Percentiles rank a stretch among this genome's conserved stretches.
phyloP scores from a whole-genome alignment of 2,329 filamentous ascomycete genomes.

The Tympanopsis confertula region DNA sequence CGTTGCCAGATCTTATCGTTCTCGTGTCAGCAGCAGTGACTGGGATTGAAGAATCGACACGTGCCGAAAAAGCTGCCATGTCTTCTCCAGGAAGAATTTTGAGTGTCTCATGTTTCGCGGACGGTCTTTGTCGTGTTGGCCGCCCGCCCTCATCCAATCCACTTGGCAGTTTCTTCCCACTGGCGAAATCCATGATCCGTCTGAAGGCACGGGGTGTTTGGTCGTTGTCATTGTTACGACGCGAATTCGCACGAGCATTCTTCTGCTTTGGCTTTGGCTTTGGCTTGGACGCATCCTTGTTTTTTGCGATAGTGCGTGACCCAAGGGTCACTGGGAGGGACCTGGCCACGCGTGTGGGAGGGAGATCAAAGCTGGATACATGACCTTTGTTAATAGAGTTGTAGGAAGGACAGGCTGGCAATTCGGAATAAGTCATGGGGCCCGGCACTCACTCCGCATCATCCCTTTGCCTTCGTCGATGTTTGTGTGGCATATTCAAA shows the following conservation, averaged over 20 bases:
- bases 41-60: conserved; percentile 77
- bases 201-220: background rate
- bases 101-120: conserved; percentile 25
- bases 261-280: background rate
- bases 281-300: background rate
- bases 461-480: background rate
- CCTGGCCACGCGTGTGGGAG: background rate
- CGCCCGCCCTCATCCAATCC: background rate
- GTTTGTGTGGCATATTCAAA: background rate
- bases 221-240: background rate
- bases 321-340: background rate
- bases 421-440: too few relatives aligned
- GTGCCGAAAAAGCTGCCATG: conserved; percentile 67
- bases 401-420: background rate
- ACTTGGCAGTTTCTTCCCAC: background rate
- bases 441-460: background rate
- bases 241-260: background rate
- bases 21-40: conserved; percentile 59
- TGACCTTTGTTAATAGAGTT: background rate
- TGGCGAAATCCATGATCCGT: background rate
- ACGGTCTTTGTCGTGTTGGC: background rate
- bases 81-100: conserved; percentile 76
- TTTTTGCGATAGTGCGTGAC: background rate
- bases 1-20: conserved; percentile 46
- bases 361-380: background rate